phyloP scores from a whole-genome alignment of 1,284 basidiomycete species.

The Ustilago cynodontis region DNA sequence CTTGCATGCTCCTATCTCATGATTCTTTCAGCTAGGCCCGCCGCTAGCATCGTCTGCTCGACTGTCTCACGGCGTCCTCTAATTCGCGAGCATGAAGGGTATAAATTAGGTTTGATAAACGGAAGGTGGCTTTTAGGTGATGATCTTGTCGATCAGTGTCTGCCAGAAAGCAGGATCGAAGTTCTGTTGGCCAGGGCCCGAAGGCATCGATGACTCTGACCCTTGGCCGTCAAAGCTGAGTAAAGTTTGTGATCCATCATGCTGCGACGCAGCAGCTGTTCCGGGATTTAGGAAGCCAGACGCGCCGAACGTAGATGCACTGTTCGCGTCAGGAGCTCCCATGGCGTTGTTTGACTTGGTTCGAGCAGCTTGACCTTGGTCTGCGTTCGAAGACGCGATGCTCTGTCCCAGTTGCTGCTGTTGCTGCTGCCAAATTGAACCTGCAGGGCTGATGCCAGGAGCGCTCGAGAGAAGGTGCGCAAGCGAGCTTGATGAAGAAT shows the following conservation, averaged over 20 bases:
- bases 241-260: constrained; percentile 12
- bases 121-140: constrained; percentile 34
- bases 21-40: neutral
- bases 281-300: constrained; percentile 3
- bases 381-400: neutral
- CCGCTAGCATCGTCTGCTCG: neutral
- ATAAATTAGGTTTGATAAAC: constrained; percentile 28
- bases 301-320: constrained; percentile 1
- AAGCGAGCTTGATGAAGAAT: constrained; percentile 19
- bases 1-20: constrained; percentile 16
- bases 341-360: constrained; percentile 1
- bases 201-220: neutral
- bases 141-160: constrained; percentile 56
- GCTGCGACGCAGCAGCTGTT: constrained; percentile 4
- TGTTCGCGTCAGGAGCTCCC: neutral
- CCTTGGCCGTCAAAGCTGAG: constrained; percentile 23
- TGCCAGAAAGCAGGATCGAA: constrained; percentile 54
- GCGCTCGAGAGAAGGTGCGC: constrained; percentile 21
- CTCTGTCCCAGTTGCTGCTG: neutral
- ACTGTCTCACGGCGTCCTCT: neutral
- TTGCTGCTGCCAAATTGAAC: constrained; percentile 28
- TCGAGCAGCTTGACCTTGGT: constrained; percentile 3
- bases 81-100: neutral
- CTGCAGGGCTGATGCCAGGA: constrained; percentile 14
- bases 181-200: constrained; percentile 22